Evolutionary conservation across 1,284 basidiomycete species (phyloP), one percentile per base, ranked within the genome.

Genomic region (Cutaneotrichosporon sp.): DNA sequence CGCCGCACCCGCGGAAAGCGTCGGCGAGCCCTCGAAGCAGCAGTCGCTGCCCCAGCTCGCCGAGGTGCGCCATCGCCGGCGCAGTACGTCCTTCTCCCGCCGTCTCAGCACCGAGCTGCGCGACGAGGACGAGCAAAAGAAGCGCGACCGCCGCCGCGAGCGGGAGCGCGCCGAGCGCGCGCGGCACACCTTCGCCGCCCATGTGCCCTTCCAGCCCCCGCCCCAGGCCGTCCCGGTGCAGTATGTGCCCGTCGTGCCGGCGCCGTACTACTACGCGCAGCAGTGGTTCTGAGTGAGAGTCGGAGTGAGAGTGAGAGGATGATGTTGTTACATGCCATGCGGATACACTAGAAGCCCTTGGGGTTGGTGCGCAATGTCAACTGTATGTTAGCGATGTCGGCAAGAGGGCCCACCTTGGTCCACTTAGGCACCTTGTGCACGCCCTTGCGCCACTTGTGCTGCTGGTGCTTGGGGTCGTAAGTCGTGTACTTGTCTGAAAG

Each of bases 361-460:
- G 92, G 93, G 77, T 95, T 95, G 51, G 86, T 87, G 70, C 92
- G 83, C 24, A 90, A 82, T 38, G 92, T 93, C 67, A 92, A 78
- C 91, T 93, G 73, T 27, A 47, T 45, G 60, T 63, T 8, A 56
- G 53, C 43, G n/a, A 34, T 34, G 11, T 0, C 38, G 25, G 8
- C 29, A 18, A n/a, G 25, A 29, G n/a, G 13, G 29, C 89, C 66
- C 72, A 94, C 92, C 78, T 91, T 84, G 62, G 93, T 95, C 85
- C 89, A 95, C 76, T 95, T 95, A 22, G 92, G 93, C 31, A 97
- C 91, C 77, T 97, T 97, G 82, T 99, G 95, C 49, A 97, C 90
- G 22, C 90, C 89, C 77, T 99, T 99, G 54, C 95, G 83, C 81
- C 95, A 99, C 51, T 53, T 53, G 51, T 36, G 33, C 33, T 38